Conservation (phyloP, 345 rosid genomes). For the Populus euphratica region DNA sequence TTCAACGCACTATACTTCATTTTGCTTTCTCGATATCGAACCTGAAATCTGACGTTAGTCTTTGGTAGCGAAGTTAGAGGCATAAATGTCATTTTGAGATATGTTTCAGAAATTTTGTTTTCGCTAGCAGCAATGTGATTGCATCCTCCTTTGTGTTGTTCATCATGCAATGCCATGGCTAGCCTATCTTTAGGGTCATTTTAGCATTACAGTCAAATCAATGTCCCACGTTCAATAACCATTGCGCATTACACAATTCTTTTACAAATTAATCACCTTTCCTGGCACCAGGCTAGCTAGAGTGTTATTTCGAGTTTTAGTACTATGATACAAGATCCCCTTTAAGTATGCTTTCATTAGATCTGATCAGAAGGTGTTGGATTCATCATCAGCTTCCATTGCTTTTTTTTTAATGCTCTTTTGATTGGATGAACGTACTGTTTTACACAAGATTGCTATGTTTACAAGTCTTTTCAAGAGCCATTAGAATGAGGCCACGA, state of each 20-base stretch:
- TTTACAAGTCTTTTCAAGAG: slow-evolving; percentile 13
- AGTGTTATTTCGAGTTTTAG: not conserved
- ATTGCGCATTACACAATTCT: not conserved
- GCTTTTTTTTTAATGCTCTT: slow-evolving; percentile 10
- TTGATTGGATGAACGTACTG: slow-evolving; percentile 12
- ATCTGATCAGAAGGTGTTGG: slow-evolving; percentile 40
- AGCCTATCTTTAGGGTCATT: not conserved
- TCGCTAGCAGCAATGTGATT: not conserved
- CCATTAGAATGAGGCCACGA: not conserved
- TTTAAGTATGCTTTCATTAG: slow-evolving; percentile 7
- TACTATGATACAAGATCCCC: not conserved
- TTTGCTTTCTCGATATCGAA: not conserved
- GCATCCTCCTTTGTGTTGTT: not conserved
- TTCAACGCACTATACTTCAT: not conserved
- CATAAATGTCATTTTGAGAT: not conserved
- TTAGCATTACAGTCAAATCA: not conserved
- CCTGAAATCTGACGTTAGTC: not conserved
- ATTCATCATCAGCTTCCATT: slow-evolving; percentile 50
- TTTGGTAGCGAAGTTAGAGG: too few species aligned
- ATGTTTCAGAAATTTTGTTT: not conserved
- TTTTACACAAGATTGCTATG: slow-evolving; percentile 13
- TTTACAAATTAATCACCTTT: not conserved
- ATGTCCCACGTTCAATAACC: not conserved
- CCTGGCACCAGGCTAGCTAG: not conserved
- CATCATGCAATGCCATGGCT: not conserved